A percentile compares a stretch with the other conserved stretches of the same genome.
Evolutionary conservation across 108 stramenopile species (phyloP).

Genomic region (Nannochloropsis oceanica): DNA sequence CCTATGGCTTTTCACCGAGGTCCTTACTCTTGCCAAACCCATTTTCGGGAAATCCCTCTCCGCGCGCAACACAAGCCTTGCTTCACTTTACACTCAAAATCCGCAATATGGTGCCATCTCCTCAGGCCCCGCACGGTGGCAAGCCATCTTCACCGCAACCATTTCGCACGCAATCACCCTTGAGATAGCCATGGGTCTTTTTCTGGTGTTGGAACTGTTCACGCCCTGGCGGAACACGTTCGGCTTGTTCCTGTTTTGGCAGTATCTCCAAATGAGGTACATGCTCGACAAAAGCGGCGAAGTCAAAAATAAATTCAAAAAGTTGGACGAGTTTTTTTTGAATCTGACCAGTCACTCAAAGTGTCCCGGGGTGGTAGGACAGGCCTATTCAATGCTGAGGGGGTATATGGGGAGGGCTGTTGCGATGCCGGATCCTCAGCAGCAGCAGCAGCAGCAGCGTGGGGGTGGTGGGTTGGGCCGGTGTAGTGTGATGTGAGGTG

Average conservation of each 20-base stretch:
- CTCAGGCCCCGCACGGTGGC: background rate
- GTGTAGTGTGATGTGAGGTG: background rate
- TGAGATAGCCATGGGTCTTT: background rate
- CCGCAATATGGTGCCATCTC: background rate
- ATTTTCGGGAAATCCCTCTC: background rate
- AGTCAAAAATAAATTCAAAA: background rate
- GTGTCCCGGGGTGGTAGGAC: background rate
- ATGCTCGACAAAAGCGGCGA: background rate
- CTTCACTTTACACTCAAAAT: background rate
- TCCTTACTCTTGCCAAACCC: background rate
- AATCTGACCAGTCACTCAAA: background rate
- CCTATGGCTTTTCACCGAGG: background rate
- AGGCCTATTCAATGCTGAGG: background rate
- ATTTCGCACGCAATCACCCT: background rate
- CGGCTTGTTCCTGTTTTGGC: background rate
- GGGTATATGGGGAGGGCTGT: background rate
- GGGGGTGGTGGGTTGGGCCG: background rate
- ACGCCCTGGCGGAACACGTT: background rate
- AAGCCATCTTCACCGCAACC: background rate
- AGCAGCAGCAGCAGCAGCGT: background rate
- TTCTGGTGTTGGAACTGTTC: background rate
- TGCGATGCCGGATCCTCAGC: background rate
- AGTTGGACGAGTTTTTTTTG: background rate
- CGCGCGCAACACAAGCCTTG: background rate
- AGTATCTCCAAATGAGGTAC: slow-evolving; percentile 8